These are phyloP conservation scores for Cyberlindnera maclurae DNA, from an alignment of 805 yeast species.

Conservation along the genomic window DNA sequence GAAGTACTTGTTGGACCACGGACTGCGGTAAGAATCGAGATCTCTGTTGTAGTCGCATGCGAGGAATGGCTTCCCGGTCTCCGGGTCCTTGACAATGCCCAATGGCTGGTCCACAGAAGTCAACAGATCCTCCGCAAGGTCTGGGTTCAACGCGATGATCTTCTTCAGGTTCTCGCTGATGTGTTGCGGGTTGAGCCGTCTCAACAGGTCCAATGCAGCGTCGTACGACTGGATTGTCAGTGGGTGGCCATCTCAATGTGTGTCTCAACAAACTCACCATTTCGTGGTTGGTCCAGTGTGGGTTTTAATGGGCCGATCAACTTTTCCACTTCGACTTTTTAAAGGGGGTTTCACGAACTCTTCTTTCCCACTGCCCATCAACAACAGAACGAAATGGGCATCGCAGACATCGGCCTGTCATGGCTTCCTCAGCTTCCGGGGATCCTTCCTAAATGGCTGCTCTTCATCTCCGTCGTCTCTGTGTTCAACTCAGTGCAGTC, in stretches of 20 bases:
- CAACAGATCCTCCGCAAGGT: conserved; percentile 78
- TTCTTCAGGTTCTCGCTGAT: conserved; percentile 38
- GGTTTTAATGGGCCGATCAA: no score
- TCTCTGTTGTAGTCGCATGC: conserved; percentile 95
- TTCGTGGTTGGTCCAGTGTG: no score
- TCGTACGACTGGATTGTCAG: conserved; percentile 37
- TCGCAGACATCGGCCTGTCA: conserved; percentile 29
- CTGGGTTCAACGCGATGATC: conserved; percentile 41
- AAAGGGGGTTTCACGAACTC: no score
- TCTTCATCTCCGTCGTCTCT: conserved; percentile 83
- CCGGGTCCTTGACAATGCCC: conserved; percentile 27
- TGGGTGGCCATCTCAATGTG: background rate
- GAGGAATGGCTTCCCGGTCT: conserved; percentile 55
- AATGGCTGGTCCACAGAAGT: conserved; percentile 87
- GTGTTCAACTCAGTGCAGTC: conserved; percentile 86
- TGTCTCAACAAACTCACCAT: no score
- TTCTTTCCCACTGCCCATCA: no score
- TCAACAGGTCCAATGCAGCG: conserved; percentile 70
- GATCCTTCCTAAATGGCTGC: conserved; percentile 66
- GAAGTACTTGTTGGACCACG: conserved; percentile 76
- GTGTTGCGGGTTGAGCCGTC: conserved; percentile 66
- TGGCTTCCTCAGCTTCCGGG: conserved; percentile 42
- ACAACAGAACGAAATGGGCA: background rate
- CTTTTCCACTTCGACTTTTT: no score
- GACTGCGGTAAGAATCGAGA: conserved; percentile 86